Percentiles rank a stretch among this genome's conserved stretches.
Conservation (phyloP, 345 rosid genomes). For the Limnanthes douglasii region DNA sequence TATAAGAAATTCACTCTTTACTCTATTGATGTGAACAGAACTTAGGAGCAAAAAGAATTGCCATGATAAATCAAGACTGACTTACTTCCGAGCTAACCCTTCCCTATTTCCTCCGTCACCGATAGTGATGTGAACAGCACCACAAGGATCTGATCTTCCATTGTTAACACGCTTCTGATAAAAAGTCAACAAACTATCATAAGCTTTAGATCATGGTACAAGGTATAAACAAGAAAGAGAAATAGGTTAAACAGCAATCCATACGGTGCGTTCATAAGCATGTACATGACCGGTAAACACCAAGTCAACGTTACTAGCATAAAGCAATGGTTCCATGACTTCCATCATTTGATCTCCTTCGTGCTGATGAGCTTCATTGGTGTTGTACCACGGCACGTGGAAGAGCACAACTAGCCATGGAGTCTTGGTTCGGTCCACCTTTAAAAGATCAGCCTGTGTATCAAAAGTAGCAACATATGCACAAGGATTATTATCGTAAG, state of each 20-base stretch:
- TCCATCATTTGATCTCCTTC: slow-evolving; percentile 81
- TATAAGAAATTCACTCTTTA: too few species aligned
- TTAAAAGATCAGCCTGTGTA: slow-evolving; percentile 55
- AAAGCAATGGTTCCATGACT: slow-evolving; percentile 74
- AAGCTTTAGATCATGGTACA: slow-evolving; percentile 6
- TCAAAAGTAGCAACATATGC: slow-evolving; percentile 4
- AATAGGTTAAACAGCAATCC: slow-evolving; percentile 4
- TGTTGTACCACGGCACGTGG: slow-evolving; percentile 96
- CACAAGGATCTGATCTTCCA: slow-evolving; percentile 58
- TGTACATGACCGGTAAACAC: slow-evolving; percentile 85
- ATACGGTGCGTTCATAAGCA: slow-evolving; percentile 90
- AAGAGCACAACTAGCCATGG: slow-evolving; percentile 80
- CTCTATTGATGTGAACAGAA: not conserved
- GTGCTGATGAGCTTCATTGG: slow-evolving; percentile 68
- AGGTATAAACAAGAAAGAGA: not conserved
- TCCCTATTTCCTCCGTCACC: slow-evolving; percentile 96
- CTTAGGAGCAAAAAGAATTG: not conserved
- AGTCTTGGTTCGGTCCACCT: slow-evolving; percentile 66
- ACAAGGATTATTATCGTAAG: too few species aligned
- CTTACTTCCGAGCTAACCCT: slow-evolving; percentile 75
- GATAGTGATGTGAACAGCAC: slow-evolving; percentile 70
- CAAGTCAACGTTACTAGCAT: slow-evolving; percentile 66
- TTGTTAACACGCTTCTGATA: slow-evolving; percentile 54
- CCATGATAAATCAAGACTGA: slow-evolving; percentile 8
- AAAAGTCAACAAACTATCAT: slow-evolving; percentile 5